Evolutionary conservation across 2,329 filamentous ascomycete species (phyloP).

Genomic region (Amesomyces nigricolor): DNA sequence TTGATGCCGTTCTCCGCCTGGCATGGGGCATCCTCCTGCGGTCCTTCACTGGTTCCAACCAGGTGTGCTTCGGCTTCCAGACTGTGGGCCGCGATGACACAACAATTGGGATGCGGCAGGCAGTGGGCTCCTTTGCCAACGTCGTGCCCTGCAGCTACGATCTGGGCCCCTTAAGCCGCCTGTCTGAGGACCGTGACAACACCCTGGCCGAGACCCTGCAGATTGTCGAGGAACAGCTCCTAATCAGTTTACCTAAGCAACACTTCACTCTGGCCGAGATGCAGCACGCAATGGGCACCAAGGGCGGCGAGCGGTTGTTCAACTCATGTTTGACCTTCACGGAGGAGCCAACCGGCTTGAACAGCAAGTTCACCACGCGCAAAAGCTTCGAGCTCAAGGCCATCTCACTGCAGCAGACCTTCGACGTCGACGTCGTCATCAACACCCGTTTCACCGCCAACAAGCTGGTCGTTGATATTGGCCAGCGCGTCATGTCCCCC

Average conservation of each 20-base stretch:
- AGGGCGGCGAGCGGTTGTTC: conserved; percentile 39
- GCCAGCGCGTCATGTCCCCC: conserved; percentile 39
- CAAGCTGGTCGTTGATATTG: conserved; percentile 40
- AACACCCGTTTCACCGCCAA: conserved; percentile 40
- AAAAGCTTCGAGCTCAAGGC: conserved; percentile 31
- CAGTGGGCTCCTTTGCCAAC: conserved; percentile 44
- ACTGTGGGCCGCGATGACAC: conserved; percentile 41
- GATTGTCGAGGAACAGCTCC: conserved; percentile 31
- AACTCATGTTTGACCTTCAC: conserved; percentile 48
- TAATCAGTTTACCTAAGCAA: conserved; percentile 36
- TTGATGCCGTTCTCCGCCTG: conserved; percentile 49
- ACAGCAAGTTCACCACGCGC: conserved; percentile 31
- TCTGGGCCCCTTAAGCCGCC: conserved; percentile 22
- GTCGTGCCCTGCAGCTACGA: conserved; percentile 34
- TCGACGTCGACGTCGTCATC: conserved; percentile 43
- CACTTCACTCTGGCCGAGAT: conserved; percentile 42
- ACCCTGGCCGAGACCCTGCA: conserved; percentile 32
- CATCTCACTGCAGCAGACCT: conserved; percentile 38
- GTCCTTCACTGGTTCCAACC: conserved; percentile 46
- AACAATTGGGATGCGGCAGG: conserved; percentile 35
- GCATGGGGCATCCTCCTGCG: conserved; percentile 55
- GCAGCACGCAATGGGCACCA: conserved; percentile 41
- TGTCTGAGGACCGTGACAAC: conserved; percentile 13
- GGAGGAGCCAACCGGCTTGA: conserved; percentile 35
- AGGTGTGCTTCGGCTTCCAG: conserved; percentile 51